Evolutionary conservation across 257 asterid species (phyloP).

Genomic region (Striga asiatica): DNA sequence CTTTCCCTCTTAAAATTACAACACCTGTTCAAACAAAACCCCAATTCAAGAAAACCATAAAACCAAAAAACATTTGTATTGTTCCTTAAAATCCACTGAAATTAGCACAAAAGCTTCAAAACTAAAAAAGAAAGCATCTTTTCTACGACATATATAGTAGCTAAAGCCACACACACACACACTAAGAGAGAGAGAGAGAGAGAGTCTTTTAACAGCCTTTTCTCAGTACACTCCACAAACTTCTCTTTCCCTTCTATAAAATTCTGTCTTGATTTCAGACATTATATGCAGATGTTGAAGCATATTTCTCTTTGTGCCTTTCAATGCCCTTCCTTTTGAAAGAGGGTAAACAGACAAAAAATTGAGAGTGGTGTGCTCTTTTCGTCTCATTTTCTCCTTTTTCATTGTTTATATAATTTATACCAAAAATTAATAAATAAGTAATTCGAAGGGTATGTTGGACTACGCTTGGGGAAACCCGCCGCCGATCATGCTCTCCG

Average conservation of each 20-base stretch:
- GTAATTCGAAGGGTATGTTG: constrained; percentile 39
- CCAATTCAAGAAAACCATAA: constrained; percentile 19
- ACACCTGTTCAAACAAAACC: background rate
- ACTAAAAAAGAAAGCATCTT: constrained; percentile 14
- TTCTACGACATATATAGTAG: constrained; percentile 12
- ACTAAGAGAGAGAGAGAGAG: constrained; percentile 20
- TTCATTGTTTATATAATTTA: no score
- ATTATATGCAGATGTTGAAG: background rate
- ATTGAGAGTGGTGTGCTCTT: no score
- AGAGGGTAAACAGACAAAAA: background rate
- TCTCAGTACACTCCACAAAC: constrained; percentile 38
- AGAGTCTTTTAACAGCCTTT: constrained; percentile 21
- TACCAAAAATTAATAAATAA: no score
- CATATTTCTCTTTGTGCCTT: background rate
- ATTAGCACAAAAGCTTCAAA: constrained; percentile 8
- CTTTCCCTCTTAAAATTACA: background rate
- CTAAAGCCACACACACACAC: constrained; percentile 17
- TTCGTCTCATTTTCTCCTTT: no score
- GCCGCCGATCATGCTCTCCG: constrained; percentile 50
- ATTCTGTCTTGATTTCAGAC: constrained; percentile 34
- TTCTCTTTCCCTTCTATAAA: constrained; percentile 21
- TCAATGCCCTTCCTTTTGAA: constrained; percentile 1
- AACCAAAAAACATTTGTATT: background rate
- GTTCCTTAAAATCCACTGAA: constrained; percentile 32
- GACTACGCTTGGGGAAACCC: constrained; percentile 89